Percentiles rank a stretch among this genome's conserved stretches.
phyloP scores from a whole-genome alignment of 805 yeast species.

The Candida ovalis region DNA sequence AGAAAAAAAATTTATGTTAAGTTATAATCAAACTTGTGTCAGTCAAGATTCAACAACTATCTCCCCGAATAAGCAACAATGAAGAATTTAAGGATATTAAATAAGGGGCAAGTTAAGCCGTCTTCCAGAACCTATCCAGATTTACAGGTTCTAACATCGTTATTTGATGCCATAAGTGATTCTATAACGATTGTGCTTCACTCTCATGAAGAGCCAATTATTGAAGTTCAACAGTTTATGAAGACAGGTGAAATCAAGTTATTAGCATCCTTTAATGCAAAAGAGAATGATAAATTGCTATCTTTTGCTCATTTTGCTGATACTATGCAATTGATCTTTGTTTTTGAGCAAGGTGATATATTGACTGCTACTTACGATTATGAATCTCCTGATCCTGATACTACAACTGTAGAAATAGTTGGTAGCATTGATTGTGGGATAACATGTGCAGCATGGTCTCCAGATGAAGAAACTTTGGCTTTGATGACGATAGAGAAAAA shows the following conservation, averaged over 20 bases:
- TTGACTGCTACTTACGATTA: conserved; percentile 59
- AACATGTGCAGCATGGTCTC: conserved; percentile 76
- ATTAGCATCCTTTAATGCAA: conserved; percentile 58
- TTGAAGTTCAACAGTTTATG: conserved; percentile 76
- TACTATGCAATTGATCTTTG: conserved; percentile 57
- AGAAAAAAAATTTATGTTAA: too few relatives aligned
- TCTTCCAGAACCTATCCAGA: conserved; percentile 63
- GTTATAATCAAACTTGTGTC: too few relatives aligned
- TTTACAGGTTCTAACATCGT: conserved; percentile 47
- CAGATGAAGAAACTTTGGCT: conserved; percentile 83
- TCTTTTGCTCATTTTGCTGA: conserved; percentile 71
- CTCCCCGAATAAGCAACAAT: conserved; percentile 11
- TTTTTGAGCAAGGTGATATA: conserved; percentile 75
- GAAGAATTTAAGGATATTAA: conserved; percentile 37
- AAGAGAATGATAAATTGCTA: conserved; percentile 40
- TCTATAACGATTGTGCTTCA: conserved; percentile 64
- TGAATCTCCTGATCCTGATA: conserved; percentile 40
- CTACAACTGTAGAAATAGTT: conserved; percentile 66
- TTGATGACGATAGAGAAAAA: conserved; percentile 61
- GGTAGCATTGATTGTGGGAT: conserved; percentile 82
- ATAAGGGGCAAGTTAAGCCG: conserved; percentile 50
- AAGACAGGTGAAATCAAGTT: conserved; percentile 56
- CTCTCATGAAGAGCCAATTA: conserved; percentile 44
- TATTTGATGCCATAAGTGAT: conserved; percentile 72
- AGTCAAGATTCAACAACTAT: too few relatives aligned